Evolutionary conservation across 73 alveolate genomes (phyloP).

Genomic region (Paramecium bursaria): DNA sequence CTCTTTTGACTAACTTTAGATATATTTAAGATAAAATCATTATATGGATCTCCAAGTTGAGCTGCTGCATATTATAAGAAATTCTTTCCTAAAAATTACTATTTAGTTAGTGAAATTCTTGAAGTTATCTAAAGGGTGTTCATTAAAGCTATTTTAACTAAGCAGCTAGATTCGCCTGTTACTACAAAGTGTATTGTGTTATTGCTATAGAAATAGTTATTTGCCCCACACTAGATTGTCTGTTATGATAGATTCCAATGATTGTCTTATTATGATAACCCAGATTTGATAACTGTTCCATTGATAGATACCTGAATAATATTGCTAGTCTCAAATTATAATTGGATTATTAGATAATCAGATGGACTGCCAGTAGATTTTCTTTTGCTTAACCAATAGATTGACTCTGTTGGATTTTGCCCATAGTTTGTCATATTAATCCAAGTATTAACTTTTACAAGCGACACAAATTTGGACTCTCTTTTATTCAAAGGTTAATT

Average conservation of each 20-base stretch:
- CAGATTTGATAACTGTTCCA: conserved; percentile 11
- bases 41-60: conserved; percentile 53
- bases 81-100: conserved; percentile 39
- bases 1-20: neutral
- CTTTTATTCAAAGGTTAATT: conserved; percentile 64
- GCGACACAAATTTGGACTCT: conserved; percentile 55
- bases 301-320: conserved; percentile 16
- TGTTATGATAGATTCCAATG: conserved; percentile 43
- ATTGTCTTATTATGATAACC: neutral
- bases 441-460: conserved; percentile 2
- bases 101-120: neutral
- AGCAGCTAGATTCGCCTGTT: conserved; percentile 50
- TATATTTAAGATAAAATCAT: conserved; percentile 13
- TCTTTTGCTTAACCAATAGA: conserved; percentile 51
- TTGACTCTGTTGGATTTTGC: conserved; percentile 54
- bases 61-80: conserved; percentile 56
- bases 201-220: conserved; percentile 59
- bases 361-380: conserved; percentile 38
- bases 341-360: conserved; percentile 25
- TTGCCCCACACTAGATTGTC: conserved; percentile 64
- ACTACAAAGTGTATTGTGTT: conserved; percentile 65
- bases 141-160: neutral
- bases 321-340: conserved; percentile 6
- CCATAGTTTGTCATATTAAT: conserved; percentile 60
- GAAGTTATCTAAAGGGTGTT: conserved; percentile 51